These are phyloP conservation scores for Truncatella angustata DNA, from an alignment of 2,329 filamentous ascomycete genomes.

Conservation along the genomic window DNA sequence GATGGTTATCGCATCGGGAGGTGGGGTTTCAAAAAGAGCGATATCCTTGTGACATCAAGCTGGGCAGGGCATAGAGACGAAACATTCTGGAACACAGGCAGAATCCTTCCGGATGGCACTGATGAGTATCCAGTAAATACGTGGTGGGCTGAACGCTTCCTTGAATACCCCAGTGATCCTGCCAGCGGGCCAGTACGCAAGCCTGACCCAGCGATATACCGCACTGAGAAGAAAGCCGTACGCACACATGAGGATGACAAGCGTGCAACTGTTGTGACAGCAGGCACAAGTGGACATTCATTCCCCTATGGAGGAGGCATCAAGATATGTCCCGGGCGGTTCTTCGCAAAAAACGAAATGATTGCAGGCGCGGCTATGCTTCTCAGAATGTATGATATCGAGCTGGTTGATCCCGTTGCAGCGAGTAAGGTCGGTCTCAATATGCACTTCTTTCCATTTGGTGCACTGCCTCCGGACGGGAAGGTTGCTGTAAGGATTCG, in stretches of 20 bases:
- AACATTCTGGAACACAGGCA: conserved; percentile 27
- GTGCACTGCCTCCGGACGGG: neutral
- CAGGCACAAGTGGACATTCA: neutral
- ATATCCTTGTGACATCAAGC: conserved; percentile 21
- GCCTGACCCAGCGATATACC: neutral
- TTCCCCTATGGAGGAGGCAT: conserved; percentile 25
- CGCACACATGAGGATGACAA: neutral
- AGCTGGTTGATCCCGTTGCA: conserved; percentile 14
- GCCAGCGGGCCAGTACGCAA: conserved; percentile 23
- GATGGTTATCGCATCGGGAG: conserved; percentile 21
- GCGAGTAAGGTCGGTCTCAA: neutral
- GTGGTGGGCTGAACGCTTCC: conserved; percentile 35
- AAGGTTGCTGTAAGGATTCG: no score
- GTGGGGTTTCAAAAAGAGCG: conserved; percentile 25
- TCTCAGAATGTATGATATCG: conserved; percentile 29
- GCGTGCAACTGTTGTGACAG: neutral
- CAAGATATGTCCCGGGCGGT: conserved; percentile 32
- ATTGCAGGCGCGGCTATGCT: conserved; percentile 29
- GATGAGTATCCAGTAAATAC: conserved; percentile 24
- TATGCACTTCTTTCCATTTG: neutral
- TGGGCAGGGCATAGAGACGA: conserved; percentile 25
- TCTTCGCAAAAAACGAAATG: conserved; percentile 35
- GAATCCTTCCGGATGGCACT: conserved; percentile 13
- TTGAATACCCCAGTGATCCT: conserved; percentile 26
- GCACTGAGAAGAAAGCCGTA: neutral